Evolutionary conservation across 768 basidiomycete species (phyloP).

Genomic region (Austroboletus festivus): DNA sequence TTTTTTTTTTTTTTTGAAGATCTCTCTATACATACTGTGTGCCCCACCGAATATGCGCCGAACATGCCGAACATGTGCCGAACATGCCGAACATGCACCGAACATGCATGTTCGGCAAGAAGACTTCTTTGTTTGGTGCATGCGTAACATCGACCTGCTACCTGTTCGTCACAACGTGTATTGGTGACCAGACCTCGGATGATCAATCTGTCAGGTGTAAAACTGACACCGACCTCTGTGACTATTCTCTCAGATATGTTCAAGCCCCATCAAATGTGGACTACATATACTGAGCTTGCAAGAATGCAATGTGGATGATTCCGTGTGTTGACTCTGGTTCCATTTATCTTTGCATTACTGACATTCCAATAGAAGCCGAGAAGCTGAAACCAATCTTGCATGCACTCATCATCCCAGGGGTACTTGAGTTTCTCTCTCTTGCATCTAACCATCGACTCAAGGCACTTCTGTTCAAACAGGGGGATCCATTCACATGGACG

Average conservation of each 20-base stretch:
- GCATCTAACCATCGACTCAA: constrained; percentile 85
- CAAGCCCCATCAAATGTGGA: constrained; percentile 91
- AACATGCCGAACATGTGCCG: too few species aligned
- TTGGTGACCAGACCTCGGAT: constrained; percentile 57
- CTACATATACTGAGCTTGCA: constrained; percentile 80
- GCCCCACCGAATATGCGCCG: too few species aligned
- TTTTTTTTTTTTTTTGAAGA: too few species aligned
- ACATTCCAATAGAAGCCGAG: constrained; percentile 36
- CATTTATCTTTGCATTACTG: background rate
- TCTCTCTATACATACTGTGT: too few species aligned
- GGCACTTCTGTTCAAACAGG: constrained; percentile 65
- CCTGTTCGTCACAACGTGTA: constrained; percentile 39
- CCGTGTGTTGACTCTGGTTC: constrained; percentile 54
- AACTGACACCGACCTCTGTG: constrained; percentile 65
- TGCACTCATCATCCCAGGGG: constrained; percentile 78
- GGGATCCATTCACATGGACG: too few species aligned
- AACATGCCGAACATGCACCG: too few species aligned
- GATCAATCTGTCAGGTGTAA: constrained; percentile 77
- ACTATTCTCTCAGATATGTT: constrained; percentile 89
- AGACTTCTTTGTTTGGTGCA: too few species aligned
- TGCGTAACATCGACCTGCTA: too few species aligned
- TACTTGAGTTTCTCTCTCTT: constrained; percentile 81
- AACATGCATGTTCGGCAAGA: too few species aligned
- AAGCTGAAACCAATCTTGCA: constrained; percentile 87
- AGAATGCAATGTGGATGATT: too few species aligned